phyloP scores from a whole-genome alignment of 129 eudicot species.

The Helichrysum umbraculigerum region DNA sequence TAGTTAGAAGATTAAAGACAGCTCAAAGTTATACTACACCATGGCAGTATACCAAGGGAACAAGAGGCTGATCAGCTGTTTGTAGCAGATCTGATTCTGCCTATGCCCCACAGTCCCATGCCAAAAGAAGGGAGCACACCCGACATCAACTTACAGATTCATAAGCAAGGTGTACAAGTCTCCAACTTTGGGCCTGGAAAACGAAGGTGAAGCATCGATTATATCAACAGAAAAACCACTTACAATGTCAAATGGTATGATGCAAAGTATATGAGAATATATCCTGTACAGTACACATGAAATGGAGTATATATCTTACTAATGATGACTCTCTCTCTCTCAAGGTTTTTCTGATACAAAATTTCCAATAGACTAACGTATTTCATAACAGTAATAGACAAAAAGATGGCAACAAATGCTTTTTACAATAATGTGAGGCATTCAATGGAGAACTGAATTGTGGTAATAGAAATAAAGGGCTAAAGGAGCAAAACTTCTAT shows the following conservation, averaged over 20 bases:
- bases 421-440: conserved; percentile 44
- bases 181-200: conserved; percentile 64
- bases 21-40: conserved; percentile 34
- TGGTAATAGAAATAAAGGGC: background rate
- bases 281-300: conserved; percentile 1
- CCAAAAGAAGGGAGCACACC: conserved; percentile 40
- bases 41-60: conserved; percentile 6
- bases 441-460: conserved; percentile 24
- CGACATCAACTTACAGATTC: conserved; percentile 41
- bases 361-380: conserved; percentile 24
- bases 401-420: conserved; percentile 24
- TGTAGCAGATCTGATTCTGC: conserved; percentile 31
- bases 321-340: background rate
- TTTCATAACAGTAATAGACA: conserved; percentile 15
- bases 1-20: conserved; percentile 33
- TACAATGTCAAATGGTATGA: conserved; percentile 29
- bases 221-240: conserved; percentile 32
- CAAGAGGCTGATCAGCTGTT: conserved; percentile 33
- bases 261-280: conserved; percentile 9
- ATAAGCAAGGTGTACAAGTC: conserved; percentile 42
- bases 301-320: background rate
- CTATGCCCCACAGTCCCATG: conserved; percentile 28
- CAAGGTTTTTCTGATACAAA: conserved; percentile 19
- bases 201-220: conserved; percentile 55
- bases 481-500: conserved; percentile 13